Evolutionary conservation across 805 yeast genomes (phyloP).

Genomic region (Spathaspora gorwiae): DNA sequence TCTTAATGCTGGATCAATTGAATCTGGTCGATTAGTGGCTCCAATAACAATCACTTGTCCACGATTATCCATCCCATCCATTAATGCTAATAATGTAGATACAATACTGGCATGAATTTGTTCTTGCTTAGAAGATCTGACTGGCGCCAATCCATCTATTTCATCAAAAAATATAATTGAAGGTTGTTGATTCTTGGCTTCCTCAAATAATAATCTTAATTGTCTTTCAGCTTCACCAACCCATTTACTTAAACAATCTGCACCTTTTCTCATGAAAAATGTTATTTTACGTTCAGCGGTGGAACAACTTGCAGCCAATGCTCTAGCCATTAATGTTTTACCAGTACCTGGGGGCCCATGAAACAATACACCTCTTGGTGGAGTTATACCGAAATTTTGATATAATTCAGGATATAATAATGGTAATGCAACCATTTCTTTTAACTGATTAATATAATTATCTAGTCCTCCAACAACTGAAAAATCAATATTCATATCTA

Average conservation of each 20-base stretch:
- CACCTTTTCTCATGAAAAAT: slow-evolving; percentile 97
- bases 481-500: slow-evolving; percentile 80
- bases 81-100: slow-evolving; percentile 86
- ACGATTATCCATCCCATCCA: slow-evolving; percentile 99
- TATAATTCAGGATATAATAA: slow-evolving; percentile 90
- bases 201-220: slow-evolving; percentile 83
- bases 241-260: slow-evolving; percentile 96
- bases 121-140: slow-evolving; percentile 93
- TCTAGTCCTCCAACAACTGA: slow-evolving; percentile 88
- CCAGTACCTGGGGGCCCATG: slow-evolving; percentile 99
- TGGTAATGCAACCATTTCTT: slow-evolving; percentile 96
- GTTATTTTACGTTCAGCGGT: slow-evolving; percentile 82
- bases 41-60: slow-evolving; percentile 98
- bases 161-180: slow-evolving; percentile 95
- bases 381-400: slow-evolving; percentile 83
- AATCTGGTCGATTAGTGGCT: slow-evolving; percentile 96
- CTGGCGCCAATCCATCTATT: slow-evolving; percentile 98
- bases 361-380: slow-evolving; percentile 94
- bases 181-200: slow-evolving; percentile 94
- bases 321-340: slow-evolving; percentile 96
- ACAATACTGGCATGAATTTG: slow-evolving; percentile 98
- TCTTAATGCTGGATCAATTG: slow-evolving; percentile 96
- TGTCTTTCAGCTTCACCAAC: slow-evolving; percentile 99
- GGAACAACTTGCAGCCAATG: slow-evolving; percentile 92
- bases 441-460: slow-evolving; percentile 83